A percentile compares a stretch with the other conserved stretches of the same genome.
These are phyloP conservation scores for Paxillus ammoniavirescens DNA, from an alignment of 768 basidiomycete species.

Conservation along the genomic window DNA sequence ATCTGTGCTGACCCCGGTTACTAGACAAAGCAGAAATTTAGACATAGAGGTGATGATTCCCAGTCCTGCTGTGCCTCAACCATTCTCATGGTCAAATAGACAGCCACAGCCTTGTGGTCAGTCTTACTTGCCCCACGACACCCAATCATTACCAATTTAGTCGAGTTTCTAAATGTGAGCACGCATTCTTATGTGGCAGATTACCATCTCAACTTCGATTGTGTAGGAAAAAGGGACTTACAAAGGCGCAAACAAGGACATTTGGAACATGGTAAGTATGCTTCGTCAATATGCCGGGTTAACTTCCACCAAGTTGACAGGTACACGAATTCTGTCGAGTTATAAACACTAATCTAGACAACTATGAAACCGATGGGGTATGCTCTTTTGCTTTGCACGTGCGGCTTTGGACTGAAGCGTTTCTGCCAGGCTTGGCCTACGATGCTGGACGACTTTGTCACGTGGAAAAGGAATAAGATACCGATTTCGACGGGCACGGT, in stretches of 20 bases:
- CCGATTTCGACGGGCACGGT: slow-evolving; percentile 1
- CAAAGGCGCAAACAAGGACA: slow-evolving; percentile 79
- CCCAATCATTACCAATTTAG: slow-evolving; percentile 61
- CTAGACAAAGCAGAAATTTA: slow-evolving; percentile 69
- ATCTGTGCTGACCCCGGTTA: slow-evolving; percentile 4
- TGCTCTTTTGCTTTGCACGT: slow-evolving; percentile 22
- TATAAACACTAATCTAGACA: slow-evolving; percentile 54
- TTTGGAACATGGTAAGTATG: slow-evolving; percentile 76
- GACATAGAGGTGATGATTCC: slow-evolving; percentile 69
- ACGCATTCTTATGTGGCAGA: slow-evolving; percentile 12
- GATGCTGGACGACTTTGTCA: slow-evolving; percentile 74
- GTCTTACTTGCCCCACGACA: slow-evolving; percentile 68
- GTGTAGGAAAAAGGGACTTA: slow-evolving; percentile 50
- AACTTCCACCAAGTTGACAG: slow-evolving; percentile 34
- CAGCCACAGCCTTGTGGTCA: slow-evolving; percentile 72
- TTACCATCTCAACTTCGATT: neutral
- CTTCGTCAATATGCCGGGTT: neutral
- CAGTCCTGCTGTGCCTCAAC: neutral
- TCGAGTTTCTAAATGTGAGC: slow-evolving; percentile 62
- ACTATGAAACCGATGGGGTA: slow-evolving; percentile 78
- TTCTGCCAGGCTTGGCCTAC: slow-evolving; percentile 73
- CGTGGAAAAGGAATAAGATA: slow-evolving; percentile 50
- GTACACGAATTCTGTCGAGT: slow-evolving; percentile 75
- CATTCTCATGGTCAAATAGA: slow-evolving; percentile 38
- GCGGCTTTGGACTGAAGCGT: slow-evolving; percentile 1